Percentiles rank a stretch among this genome's conserved stretches.
Conservation (phyloP, 129 eudicot species). For the Helianthus annuus region HanXRQr2.0-SUNRISE NC_035434.2:56554609-56555108, state of each 20-base stretch:
- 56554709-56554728: conserved; percentile 49
- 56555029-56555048: neutral
- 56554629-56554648: too few relatives aligned
- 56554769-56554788: conserved; percentile 35
- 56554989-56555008: neutral
- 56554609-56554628: too few relatives aligned
- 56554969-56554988: conserved; percentile 59
- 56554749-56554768: conserved; percentile 53
- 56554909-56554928: conserved; percentile 41
- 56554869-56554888: conserved; percentile 43
- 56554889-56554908: conserved; percentile 48
- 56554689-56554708: neutral
- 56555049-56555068: too few relatives aligned
- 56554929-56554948: conserved; percentile 59
- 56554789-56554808: conserved; percentile 49
- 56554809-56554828: conserved; percentile 56
- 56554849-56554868: conserved; percentile 48
- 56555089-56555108: too few relatives aligned
- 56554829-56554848: conserved; percentile 49
- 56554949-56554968: neutral
- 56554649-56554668: too few relatives aligned
- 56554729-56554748: conserved; percentile 49
- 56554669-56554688: too few relatives aligned
- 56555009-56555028: too few relatives aligned
- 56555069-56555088: too few relatives aligned